A percentile compares a stretch with the other conserved stretches of the same genome.
Evolutionary conservation across 495 filamentous ascomycete genomes (phyloP).

Genomic region (Tuber calosporum): DNA sequence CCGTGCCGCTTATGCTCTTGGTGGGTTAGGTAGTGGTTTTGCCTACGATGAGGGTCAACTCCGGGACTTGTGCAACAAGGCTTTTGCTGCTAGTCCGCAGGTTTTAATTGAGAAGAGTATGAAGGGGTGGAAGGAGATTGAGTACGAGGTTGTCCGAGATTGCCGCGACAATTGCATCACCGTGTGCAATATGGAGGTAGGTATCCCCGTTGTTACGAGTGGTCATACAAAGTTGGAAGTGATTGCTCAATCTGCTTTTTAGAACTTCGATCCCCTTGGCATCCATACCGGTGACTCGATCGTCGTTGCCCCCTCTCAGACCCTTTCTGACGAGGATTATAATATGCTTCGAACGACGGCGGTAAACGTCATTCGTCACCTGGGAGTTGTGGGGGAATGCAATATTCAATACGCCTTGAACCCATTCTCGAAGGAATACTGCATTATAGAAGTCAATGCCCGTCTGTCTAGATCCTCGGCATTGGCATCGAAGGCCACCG

Average conservation of each 20-base stretch:
- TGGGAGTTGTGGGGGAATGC: constrained; percentile 96
- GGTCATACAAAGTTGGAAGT: not conserved
- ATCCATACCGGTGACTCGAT: constrained; percentile 99
- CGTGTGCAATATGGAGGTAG: constrained; percentile 92
- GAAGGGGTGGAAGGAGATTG: constrained; percentile 99
- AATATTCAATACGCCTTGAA: constrained; percentile 98
- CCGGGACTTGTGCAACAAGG: constrained; percentile 84
- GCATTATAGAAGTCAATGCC: constrained; percentile 98
- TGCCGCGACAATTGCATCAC: constrained; percentile 97
- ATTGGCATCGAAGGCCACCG: constrained; percentile 91
- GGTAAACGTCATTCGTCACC: constrained; percentile 96
- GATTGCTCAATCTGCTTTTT: constrained; percentile 8
- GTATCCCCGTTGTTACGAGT: not conserved
- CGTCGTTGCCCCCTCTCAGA: constrained; percentile 94
- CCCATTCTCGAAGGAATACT: constrained; percentile 93
- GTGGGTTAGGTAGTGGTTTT: constrained; percentile 92
- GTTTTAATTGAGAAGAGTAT: constrained; percentile 94
- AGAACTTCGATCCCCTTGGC: constrained; percentile 93
- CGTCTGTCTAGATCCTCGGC: constrained; percentile 92
- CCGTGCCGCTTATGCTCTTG: constrained; percentile 89
- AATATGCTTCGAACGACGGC: constrained; percentile 97
- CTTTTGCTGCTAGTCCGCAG: constrained; percentile 89
- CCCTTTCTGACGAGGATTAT: constrained; percentile 94
- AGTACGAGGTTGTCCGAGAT: constrained; percentile 97
- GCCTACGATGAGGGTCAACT: constrained; percentile 84